Evolutionary conservation across 192 early-diverging fungal genomes (phyloP).

Genomic region (Backusella tuberculispora): DNA sequence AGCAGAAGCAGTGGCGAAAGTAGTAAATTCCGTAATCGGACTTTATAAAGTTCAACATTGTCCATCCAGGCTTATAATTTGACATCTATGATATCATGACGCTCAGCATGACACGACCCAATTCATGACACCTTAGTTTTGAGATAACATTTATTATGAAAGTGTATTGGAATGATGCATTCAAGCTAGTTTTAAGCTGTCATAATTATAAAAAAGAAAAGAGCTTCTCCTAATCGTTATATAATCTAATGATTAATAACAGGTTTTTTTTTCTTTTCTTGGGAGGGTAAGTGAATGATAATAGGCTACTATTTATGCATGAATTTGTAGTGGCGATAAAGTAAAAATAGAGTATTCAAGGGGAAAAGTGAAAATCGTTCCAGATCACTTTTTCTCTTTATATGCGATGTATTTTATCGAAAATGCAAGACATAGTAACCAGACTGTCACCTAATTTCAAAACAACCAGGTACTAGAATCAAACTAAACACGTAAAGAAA

Average conservation of each 20-base stretch:
- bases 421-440: no score
- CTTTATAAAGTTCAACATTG: neutral
- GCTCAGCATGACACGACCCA: neutral
- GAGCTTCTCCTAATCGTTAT: neutral
- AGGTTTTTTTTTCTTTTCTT: neutral
- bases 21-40: neutral
- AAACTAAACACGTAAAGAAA: no score
- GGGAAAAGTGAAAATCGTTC: neutral
- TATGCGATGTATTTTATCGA: no score
- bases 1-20: no score
- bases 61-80: neutral
- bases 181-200: no score
- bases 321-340: neutral
- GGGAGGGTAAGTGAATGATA: neutral
- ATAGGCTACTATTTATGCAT: neutral
- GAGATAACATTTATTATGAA: neutral
- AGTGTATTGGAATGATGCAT: no score
- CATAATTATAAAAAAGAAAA: neutral
- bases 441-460: no score
- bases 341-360: neutral
- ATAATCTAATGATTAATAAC: neutral
- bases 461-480: no score
- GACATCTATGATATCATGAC: constrained; percentile 7
- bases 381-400: no score
- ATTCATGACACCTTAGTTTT: neutral